Conservation (phyloP, 345 rosid genomes). For the Salix viminalis region DNA sequence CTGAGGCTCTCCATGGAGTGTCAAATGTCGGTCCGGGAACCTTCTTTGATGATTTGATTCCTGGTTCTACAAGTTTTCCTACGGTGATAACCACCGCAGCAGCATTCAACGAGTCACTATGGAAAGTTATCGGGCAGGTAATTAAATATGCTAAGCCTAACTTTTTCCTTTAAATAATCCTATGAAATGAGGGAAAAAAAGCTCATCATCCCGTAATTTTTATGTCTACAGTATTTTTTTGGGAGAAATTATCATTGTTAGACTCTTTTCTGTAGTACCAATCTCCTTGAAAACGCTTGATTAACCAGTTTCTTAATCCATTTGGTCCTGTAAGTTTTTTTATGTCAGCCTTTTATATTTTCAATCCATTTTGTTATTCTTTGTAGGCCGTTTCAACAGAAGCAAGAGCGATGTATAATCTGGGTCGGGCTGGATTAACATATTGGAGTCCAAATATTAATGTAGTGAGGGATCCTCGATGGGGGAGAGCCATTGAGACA, state of each 20-base stretch:
- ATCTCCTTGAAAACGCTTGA: too few relatives aligned
- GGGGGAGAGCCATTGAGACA: slow-evolving; percentile 44
- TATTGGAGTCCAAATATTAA: slow-evolving; percentile 48
- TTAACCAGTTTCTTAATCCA: too few relatives aligned
- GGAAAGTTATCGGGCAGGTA: slow-evolving; percentile 46
- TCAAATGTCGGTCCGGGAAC: slow-evolving; percentile 37
- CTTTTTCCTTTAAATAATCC: too few relatives aligned
- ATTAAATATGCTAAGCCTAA: not conserved
- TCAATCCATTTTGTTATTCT: not conserved
- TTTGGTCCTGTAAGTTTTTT: too few relatives aligned
- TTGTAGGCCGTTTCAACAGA: slow-evolving; percentile 43
- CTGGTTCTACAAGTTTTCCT: slow-evolving; percentile 45
- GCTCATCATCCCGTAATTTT: too few relatives aligned
- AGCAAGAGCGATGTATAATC: slow-evolving; percentile 53
- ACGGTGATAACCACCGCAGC: slow-evolving; percentile 33
- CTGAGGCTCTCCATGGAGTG: slow-evolving; percentile 47
- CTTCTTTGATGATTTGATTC: slow-evolving; percentile 24
- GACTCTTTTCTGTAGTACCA: too few relatives aligned
- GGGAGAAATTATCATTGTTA: too few relatives aligned
- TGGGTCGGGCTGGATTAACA: slow-evolving; percentile 41
- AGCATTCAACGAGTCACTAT: slow-evolving; percentile 36
- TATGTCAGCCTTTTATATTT: not conserved
- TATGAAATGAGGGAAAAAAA: too few relatives aligned
- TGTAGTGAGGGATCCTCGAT: slow-evolving; percentile 43
- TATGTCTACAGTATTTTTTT: too few relatives aligned